phyloP scores from a whole-genome alignment of 108 stramenopile species.

The Nannochloropsis salina region DNA sequence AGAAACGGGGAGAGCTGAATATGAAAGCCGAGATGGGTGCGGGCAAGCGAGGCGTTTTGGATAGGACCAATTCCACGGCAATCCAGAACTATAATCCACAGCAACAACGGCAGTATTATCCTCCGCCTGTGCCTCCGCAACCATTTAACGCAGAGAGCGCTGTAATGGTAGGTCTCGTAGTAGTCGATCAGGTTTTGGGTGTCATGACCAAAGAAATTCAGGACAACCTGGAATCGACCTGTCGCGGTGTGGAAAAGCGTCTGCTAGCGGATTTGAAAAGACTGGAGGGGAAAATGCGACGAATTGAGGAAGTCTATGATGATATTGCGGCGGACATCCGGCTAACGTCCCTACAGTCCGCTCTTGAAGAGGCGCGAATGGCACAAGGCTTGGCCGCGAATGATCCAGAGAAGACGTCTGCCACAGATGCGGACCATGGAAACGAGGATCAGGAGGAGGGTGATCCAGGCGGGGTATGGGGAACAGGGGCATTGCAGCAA shows the following conservation, averaged over 20 bases:
- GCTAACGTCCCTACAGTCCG: not conserved
- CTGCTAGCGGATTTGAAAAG: slow-evolving; percentile 7
- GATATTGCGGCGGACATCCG: slow-evolving; percentile 17
- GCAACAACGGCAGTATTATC: not conserved
- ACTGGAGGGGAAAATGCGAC: slow-evolving; percentile 7
- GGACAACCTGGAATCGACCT: not conserved
- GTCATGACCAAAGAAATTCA: slow-evolving; percentile 8
- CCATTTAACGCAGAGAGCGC: slow-evolving; percentile 11
- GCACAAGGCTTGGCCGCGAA: slow-evolving; percentile 3
- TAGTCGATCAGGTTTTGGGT: not conserved
- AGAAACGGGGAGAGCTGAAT: slow-evolving; percentile 6
- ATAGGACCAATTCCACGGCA: not conserved
- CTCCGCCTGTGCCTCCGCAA: not conserved
- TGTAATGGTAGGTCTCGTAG: not conserved
- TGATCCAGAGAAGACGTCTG: not conserved
- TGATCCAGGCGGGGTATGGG: not conserved
- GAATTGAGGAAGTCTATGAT: slow-evolving; percentile 18
- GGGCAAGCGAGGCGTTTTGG: slow-evolving; percentile 11
- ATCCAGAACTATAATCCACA: not conserved
- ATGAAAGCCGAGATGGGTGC: not conserved
- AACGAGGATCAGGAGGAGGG: not conserved
- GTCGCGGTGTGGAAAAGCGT: not conserved
- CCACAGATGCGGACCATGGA: not conserved
- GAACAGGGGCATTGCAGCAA: not conserved
- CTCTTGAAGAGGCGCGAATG: not conserved